Evolutionary conservation across 441 rosid genomes (phyloP), one percentile per base, ranked within the genome.

Genomic region (Macaranga tanarius): DNA sequence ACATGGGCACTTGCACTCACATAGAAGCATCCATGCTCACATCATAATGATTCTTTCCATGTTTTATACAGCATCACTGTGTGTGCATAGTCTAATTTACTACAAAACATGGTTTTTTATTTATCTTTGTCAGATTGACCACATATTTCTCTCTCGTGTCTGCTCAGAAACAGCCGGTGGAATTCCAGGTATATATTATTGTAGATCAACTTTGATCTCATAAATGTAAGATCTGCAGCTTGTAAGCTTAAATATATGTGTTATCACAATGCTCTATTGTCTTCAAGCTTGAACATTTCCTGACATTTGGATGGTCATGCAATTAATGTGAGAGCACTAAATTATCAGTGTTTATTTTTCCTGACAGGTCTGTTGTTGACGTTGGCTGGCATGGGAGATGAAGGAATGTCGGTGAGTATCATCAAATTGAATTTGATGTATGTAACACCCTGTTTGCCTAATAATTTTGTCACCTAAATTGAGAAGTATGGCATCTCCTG

Each of bases 101-200:
- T 57, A 23, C 2, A 20, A 55, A n/a, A 28, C 65, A 50, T 31
- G 73, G 63, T 51, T 25, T 40, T 55, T 69, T 48, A n/a, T 12
- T 76, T 57, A 61, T 55, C 61, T 57, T 70, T 76, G 79, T 82
- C 92, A 92, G 97, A 85, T 95, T 79, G 97, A 95, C 84, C 94
- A 92, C 81, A 81, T 95, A 83, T 91, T 95, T 81, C 84, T 92
- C 74, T 95, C 97, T 58, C 97, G 94, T 62, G 94, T 92, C 17
- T 89, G 97, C 87, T 89, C 99, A 76, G 97, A 95, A 84, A 92
- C 99, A 61, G 90, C 99, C 2, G 95, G 96, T 72, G 99, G 99
- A 77, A 87, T 93, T 82, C 97, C 97, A 85, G 97, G 97, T 91
- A 74, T 63, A 86, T 82, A 17, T 68, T 70, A 52, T 68, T 73